phyloP scores from a whole-genome alignment of 352 stramenopile genomes.

The Phytophthora tubulina region DNA sequence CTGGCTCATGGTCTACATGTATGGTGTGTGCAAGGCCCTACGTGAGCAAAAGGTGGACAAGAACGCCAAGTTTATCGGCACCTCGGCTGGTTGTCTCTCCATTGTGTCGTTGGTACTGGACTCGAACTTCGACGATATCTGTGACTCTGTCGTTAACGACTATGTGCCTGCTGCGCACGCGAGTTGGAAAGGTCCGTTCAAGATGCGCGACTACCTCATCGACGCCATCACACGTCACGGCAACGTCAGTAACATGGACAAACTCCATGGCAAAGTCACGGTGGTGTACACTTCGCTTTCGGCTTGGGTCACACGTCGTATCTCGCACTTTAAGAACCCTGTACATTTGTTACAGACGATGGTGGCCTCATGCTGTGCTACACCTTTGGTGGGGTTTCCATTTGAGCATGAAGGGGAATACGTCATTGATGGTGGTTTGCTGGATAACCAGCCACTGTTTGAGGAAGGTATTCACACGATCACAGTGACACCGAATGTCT shows the following conservation, averaged over 20 bases:
- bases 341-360: slow-evolving; percentile 56
- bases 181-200: slow-evolving; percentile 45
- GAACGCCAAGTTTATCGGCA: slow-evolving; percentile 54
- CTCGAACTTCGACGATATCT: slow-evolving; percentile 60
- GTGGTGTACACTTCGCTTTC: slow-evolving; percentile 71
- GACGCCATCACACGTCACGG: slow-evolving; percentile 46
- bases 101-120: slow-evolving; percentile 50
- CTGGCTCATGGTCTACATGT: slow-evolving; percentile 73
- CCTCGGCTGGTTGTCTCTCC: slow-evolving; percentile 54
- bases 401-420: slow-evolving; percentile 65
- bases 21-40: slow-evolving; percentile 66
- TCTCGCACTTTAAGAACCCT: slow-evolving; percentile 50
- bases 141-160: slow-evolving; percentile 49
- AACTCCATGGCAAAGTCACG: slow-evolving; percentile 42
- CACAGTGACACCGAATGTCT: slow-evolving; percentile 44
- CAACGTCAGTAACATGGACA: slow-evolving; percentile 41
- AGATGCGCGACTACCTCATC: slow-evolving; percentile 63
- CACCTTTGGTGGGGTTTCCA: slow-evolving; percentile 57
- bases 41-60: slow-evolving; percentile 50
- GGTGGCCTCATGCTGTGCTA: slow-evolving; percentile 64
- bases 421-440: slow-evolving; percentile 66
- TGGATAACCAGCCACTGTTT: slow-evolving; percentile 68
- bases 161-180: slow-evolving; percentile 47
- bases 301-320: slow-evolving; percentile 42
- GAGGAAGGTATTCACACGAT: slow-evolving; percentile 40